Evolutionary conservation across 768 basidiomycete species (phyloP), one percentile per base, ranked within the genome.

Genomic region (Pleurotus tuoliensis): DNA sequence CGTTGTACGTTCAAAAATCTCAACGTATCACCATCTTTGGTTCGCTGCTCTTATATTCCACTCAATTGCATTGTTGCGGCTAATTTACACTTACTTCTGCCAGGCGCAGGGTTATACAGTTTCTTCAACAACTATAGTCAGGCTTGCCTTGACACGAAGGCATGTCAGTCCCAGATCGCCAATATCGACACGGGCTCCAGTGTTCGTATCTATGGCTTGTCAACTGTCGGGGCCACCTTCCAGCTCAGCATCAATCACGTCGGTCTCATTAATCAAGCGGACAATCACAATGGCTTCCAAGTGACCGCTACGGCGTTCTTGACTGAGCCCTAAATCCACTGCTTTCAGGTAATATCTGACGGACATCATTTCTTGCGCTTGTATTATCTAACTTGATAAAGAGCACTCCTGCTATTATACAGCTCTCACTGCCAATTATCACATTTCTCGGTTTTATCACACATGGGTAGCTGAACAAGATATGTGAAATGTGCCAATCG

Each of bases 101-200:
- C 57, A 84, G 83, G 86, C 37, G 86, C 84, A 5, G 84, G 84
- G 0, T 68, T 84, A 15, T 88, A 89, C 68, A 84, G 82, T 67
- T 89, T 88, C 74, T 89, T 82, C 76, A 62, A 84, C 77, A 79
- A 78, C 64, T 89, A 84, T 66, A 61, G 49, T 27, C 75, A 82
- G 66, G 64, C 69, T 3, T 87, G 87, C 61, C 24, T 81, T 38
- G 56, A 62, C 15, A 68, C 68, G 1, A 63, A 62, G 37, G 73
- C 64, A 37, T 90, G 87, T 67, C 87, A 90, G 64, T 62, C 64
- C 5, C 82, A 86, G 60, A 77, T 84, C 55, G 50, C 79, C 59
- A 76, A 82, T 61, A 68, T 88, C 50, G 81, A 82, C 63, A 67
- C 67, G 4, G 61, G 61, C 12, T 85, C 84, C 12, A 63, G 69